Evolutionary conservation across 257 asterid genomes (phyloP).

Genomic region (Petrea volubilis): DNA sequence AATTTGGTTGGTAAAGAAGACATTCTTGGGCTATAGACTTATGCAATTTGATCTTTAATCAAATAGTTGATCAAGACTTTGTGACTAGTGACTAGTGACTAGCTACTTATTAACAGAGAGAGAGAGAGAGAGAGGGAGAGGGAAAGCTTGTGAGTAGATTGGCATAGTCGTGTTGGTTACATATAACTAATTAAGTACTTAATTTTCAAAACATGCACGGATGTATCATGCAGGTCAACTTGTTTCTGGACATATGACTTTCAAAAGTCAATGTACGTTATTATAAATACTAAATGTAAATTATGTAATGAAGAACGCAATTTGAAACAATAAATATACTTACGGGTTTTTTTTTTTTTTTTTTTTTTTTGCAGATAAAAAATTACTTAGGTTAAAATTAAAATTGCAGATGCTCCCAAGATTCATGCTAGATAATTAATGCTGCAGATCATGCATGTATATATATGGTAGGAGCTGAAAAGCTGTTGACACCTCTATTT

Average conservation of each 20-base stretch:
- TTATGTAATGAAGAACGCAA: constrained; percentile 1
- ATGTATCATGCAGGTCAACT: constrained; percentile 28
- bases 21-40: neutral
- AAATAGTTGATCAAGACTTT: neutral
- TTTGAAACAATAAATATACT: neutral
- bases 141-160: too few species aligned
- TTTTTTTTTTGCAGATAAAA: too few species aligned
- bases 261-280: neutral
- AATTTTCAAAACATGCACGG: neutral
- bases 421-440: neutral
- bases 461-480: neutral
- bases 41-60: neutral
- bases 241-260: neutral
- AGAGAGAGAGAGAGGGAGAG: too few species aligned
- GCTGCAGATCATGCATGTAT: neutral
- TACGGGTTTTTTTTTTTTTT: neutral
- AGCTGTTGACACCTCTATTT: neutral
- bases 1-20: neutral
- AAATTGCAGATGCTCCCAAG: neutral
- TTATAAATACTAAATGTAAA: neutral
- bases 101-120: too few species aligned
- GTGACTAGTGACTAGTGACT: neutral
- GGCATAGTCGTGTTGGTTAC: neutral
- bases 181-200: neutral
- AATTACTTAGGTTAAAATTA: neutral